Conservation (phyloP, 192 early-diverging fungal genomes). For the Coemansia sp. region DNA sequence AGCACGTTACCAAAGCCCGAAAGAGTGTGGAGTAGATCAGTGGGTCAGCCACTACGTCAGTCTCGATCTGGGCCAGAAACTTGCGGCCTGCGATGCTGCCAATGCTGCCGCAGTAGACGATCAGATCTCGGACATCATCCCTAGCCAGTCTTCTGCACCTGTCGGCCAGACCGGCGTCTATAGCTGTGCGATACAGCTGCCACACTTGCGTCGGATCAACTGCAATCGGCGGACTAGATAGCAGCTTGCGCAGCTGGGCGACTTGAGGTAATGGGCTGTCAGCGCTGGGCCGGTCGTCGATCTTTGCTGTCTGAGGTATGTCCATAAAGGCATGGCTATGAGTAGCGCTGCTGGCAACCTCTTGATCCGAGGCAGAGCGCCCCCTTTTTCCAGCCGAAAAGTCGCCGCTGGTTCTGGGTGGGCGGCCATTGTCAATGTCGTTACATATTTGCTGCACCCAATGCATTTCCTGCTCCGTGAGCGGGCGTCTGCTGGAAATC, state of each 20-base stretch:
- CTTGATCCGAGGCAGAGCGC: not conserved
- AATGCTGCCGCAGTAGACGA: slow-evolving; percentile 14
- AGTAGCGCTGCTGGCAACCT: not conserved
- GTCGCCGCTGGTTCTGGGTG: not conserved
- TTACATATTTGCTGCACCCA: slow-evolving; percentile 19
- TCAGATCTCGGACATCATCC: not conserved
- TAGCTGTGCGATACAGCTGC: slow-evolving; percentile 12
- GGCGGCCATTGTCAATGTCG: not conserved
- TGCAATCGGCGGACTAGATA: slow-evolving; percentile 4
- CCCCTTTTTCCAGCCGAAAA: not conserved
- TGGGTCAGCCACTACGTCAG: slow-evolving; percentile 13
- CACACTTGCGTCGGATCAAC: slow-evolving; percentile 16
- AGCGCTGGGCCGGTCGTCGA: not conserved
- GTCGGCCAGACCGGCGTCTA: not conserved
- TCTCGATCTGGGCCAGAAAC: slow-evolving; percentile 33
- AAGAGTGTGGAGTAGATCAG: slow-evolving; percentile 2
- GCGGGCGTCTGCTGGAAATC: slow-evolving; percentile 8
- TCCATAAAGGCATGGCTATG: not conserved
- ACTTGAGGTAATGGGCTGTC: not conserved
- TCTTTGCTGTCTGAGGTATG: not conserved
- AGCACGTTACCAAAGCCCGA: slow-evolving; percentile 10
- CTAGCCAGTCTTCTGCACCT: not conserved
- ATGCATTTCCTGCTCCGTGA: slow-evolving; percentile 16
- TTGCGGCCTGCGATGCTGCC: slow-evolving; percentile 18
- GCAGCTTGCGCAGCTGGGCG: slow-evolving; percentile 4